These are phyloP conservation scores for Kregervanrija fluxuum DNA, from an alignment of 805 yeast species.

Conservation along the genomic window DNA sequence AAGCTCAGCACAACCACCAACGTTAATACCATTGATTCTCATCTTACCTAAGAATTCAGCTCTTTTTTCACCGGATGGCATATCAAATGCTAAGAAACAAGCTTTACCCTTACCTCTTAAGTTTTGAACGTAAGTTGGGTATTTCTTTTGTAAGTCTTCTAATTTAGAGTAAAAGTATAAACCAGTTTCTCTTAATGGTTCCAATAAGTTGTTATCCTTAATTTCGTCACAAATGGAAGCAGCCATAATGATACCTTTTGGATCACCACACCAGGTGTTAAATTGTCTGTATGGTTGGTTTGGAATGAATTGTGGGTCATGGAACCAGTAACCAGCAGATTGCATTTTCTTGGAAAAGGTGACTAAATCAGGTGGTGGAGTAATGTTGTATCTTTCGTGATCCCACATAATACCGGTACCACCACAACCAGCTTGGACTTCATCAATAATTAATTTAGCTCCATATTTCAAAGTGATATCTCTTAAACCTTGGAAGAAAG, in stretches of 20 bases:
- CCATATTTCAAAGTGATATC: slow-evolving; percentile 66
- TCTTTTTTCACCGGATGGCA: slow-evolving; percentile 47
- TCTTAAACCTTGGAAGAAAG: slow-evolving; percentile 77
- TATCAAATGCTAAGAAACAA: slow-evolving; percentile 79
- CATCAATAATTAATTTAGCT: slow-evolving; percentile 71
- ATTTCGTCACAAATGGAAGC: slow-evolving; percentile 67
- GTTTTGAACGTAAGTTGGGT: slow-evolving; percentile 45
- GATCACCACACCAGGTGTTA: slow-evolving; percentile 94
- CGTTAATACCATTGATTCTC: slow-evolving; percentile 62
- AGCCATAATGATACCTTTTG: slow-evolving; percentile 70
- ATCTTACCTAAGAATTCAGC: slow-evolving; percentile 53
- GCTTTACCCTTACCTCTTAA: slow-evolving; percentile 72
- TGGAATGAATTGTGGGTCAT: slow-evolving; percentile 66
- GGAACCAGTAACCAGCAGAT: slow-evolving; percentile 82
- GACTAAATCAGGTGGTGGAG: slow-evolving; percentile 75
- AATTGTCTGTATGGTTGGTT: slow-evolving; percentile 79
- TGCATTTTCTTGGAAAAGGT: slow-evolving; percentile 87
- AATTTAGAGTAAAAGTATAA: slow-evolving; percentile 55
- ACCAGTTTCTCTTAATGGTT: slow-evolving; percentile 55
- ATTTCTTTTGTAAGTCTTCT: slow-evolving; percentile 42
- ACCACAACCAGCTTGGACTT: slow-evolving; percentile 87
- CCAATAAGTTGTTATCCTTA: slow-evolving; percentile 49
- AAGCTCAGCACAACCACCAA: slow-evolving; percentile 79
- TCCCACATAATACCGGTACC: slow-evolving; percentile 86
- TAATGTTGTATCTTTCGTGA: slow-evolving; percentile 74